Percentiles rank a stretch among this genome's conserved stretches.
Evolutionary conservation across 352 stramenopile genomes (phyloP).

Genomic region (Thraustotheca clavata): DNA sequence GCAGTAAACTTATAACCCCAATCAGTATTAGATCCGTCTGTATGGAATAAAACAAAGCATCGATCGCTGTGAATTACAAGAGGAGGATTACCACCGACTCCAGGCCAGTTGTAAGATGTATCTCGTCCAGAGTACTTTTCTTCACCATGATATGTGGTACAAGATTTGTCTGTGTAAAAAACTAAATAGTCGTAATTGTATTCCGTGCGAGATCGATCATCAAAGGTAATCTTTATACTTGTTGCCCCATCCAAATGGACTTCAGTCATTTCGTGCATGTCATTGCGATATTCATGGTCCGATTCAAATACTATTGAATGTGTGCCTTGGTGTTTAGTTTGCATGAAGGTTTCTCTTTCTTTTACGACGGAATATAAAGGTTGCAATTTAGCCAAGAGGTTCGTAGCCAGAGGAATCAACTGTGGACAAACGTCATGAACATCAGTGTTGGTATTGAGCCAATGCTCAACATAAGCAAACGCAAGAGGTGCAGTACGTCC

Average conservation of each 20-base stretch:
- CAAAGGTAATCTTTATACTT: constrained; percentile 74
- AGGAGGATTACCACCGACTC: constrained; percentile 45
- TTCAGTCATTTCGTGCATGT: constrained; percentile 57
- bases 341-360: constrained; percentile 23
- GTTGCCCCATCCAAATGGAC: constrained; percentile 65
- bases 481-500: not conserved
- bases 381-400: constrained; percentile 33
- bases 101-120: constrained; percentile 68
- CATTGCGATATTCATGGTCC: constrained; percentile 72
- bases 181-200: constrained; percentile 85
- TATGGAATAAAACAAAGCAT: constrained; percentile 78
- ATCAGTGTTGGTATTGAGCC: constrained; percentile 11
- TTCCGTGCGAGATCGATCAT: constrained; percentile 68
- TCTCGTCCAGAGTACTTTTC: constrained; percentile 73
- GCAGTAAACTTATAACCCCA: constrained; percentile 77
- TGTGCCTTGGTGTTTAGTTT: not conserved
- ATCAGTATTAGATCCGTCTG: constrained; percentile 76
- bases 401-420: constrained; percentile 19
- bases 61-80: constrained; percentile 70
- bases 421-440: constrained; percentile 8
- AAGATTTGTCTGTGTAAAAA: constrained; percentile 66
- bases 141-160: constrained; percentile 51
- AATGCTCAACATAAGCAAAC: not conserved
- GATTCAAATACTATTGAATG: constrained; percentile 53
- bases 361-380: constrained; percentile 26